Evolutionary conservation across 345 rosid genomes (phyloP).

Genomic region (Syzygium aromaticum): DNA sequence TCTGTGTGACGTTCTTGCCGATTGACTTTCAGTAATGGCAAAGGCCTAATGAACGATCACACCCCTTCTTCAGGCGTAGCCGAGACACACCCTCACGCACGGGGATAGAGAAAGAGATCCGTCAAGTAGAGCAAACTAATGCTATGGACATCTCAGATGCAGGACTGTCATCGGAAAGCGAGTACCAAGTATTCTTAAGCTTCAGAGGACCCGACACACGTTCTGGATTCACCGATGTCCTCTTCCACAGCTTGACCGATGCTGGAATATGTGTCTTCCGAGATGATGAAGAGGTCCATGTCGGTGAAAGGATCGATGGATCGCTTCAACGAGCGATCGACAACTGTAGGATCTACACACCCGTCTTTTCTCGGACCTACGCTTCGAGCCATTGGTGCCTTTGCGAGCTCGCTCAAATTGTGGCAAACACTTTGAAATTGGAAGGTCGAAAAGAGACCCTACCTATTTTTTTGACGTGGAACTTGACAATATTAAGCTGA

Average conservation of each 20-base stretch:
- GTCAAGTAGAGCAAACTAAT: too few relatives aligned
- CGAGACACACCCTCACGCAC: too few relatives aligned
- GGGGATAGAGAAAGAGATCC: too few relatives aligned
- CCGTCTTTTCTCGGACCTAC: neutral
- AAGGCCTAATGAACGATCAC: too few relatives aligned
- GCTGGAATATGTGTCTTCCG: neutral
- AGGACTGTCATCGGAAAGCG: neutral
- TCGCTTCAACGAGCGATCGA: neutral
- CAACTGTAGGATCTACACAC: neutral
- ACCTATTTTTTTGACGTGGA: neutral
- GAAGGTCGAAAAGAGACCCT: neutral
- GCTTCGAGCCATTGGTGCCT: neutral
- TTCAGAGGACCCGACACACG: neutral
- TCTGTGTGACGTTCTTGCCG: rapidly evolving
- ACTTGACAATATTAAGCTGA: neutral
- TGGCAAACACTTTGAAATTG: neutral
- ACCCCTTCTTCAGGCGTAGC: too few relatives aligned
- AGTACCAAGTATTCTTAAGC: neutral
- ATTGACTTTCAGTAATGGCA: neutral
- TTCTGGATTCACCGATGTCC: neutral
- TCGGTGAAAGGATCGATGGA: neutral
- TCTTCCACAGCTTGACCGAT: neutral
- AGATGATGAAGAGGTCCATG: neutral
- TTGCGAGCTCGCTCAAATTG: neutral
- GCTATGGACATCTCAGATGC: neutral